Evolutionary conservation across 371 early-diverging fungal species (phyloP), one percentile per base, ranked within the genome.

Genomic region (Fennellomyces sp.): DNA sequence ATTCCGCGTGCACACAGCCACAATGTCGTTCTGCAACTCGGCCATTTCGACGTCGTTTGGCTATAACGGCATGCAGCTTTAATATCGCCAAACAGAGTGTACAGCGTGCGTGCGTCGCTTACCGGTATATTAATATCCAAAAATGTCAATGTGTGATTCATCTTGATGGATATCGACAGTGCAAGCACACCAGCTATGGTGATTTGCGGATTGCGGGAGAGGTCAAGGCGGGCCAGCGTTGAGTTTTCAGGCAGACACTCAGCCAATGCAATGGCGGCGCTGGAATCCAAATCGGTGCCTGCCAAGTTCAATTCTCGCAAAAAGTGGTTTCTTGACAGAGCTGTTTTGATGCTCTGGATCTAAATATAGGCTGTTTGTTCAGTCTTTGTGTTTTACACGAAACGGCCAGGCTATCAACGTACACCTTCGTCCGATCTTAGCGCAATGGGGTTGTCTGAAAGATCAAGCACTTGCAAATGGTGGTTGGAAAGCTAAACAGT

Each of bases 171-270:
- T 17, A 89, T 85, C 3, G 92, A 75, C 17, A 94, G 72, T 2
- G 92, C 94, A 81, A 94, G 83, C 11, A 91, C 73, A 23, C 94
- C 94, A 0, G 92, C 93, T 73, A 88, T 77, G 41, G 87, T 87
- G 51, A 94, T 87, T 8, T 76, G 70, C 0, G 89, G 88, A 69
- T 94, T 94, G 27, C 81, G 76, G 4, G 91, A 86, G 35, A 94
- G 69, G 63, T 94, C 92, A 57, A 94, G 75, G 56, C 88, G 82
- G 33, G 76, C 68, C 23, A 94, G 71, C 27, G 77, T 59, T 7
- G 68, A 68, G 17, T 87, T 89, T 53, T 91, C 89, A 2, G 94
- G 92, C 57, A 94, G 66, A 41, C 83, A 76, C 72, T 94, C 94
- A 8, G 94, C 93, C 23, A 94, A 66, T 3, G 88, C 83, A 50